These are phyloP conservation scores for Pachysolen tannophilus DNA, from an alignment of 805 yeast species.

Conservation along the genomic window DNA sequence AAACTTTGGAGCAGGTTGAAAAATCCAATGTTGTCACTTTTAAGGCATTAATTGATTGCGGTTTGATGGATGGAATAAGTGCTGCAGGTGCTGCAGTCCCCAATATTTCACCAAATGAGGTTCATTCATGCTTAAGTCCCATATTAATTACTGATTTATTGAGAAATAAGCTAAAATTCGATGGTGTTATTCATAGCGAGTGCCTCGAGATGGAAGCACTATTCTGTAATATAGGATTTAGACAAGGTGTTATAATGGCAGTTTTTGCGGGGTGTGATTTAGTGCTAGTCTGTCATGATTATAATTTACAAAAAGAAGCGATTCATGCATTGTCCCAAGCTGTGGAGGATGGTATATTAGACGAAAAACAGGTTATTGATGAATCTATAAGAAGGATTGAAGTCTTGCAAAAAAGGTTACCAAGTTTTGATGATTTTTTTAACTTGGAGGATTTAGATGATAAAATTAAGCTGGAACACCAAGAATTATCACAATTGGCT, in stretches of 20 bases:
- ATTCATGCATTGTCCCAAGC: slow-evolving; percentile 29
- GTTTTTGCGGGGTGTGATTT: slow-evolving; percentile 60
- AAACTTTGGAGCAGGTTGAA: slow-evolving; percentile 43
- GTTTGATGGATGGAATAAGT: slow-evolving; percentile 43
- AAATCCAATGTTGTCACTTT: slow-evolving; percentile 45
- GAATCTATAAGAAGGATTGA: slow-evolving; percentile 36
- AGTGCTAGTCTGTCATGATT: slow-evolving; percentile 53
- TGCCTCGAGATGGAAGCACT: slow-evolving; percentile 58
- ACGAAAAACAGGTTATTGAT: slow-evolving; percentile 31
- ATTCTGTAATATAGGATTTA: slow-evolving; percentile 53
- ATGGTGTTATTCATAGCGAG: slow-evolving; percentile 52
- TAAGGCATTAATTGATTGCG: slow-evolving; percentile 32
- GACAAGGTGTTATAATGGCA: slow-evolving; percentile 59
- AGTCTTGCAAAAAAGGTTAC: slow-evolving; percentile 30
- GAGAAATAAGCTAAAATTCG: slow-evolving; percentile 40
- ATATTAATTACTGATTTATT: slow-evolving; percentile 40
- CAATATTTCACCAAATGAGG: slow-evolving; percentile 48
- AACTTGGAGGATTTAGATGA: slow-evolving; percentile 21
- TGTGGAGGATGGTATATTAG: slow-evolving; percentile 22
- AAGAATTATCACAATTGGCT: slow-evolving; percentile 32
- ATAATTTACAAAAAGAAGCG: slow-evolving; percentile 47
- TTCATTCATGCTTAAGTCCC: slow-evolving; percentile 56
- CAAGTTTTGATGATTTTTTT: slow-evolving; percentile 38
- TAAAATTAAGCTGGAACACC: slow-evolving; percentile 33
- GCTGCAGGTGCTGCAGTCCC: slow-evolving; percentile 65